Evolutionary conservation across 495 filamentous ascomycete species (phyloP), one percentile per base, ranked within the genome.

Genomic region (Penicillium canescens): DNA sequence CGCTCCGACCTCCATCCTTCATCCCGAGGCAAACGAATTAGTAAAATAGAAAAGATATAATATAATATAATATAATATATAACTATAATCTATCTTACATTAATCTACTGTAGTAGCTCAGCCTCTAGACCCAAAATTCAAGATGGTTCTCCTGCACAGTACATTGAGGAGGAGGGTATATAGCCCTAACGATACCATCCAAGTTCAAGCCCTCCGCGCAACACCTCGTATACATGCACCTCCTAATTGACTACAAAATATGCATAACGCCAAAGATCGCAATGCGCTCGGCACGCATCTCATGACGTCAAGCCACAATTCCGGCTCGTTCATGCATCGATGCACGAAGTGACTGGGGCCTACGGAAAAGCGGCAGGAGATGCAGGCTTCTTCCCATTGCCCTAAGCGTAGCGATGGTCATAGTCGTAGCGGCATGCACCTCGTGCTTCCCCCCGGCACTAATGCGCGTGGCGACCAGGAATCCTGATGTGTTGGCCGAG

Each of bases 401-500:
- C 6, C 24, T 31, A 51, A 41, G 14, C n/a, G 39, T 40, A 40
- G 34, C 37, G 42, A 36, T 18, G 44, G 34, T 38, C 21, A 39
- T 50, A 14, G 31, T 51, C n/a, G 18, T n/a, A 51, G 40, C 49
- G 49, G 49, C 42, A 36, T 51, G 49, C 49, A 51, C 39, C 39
- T 43, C 39, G 49, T 51, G 49, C 49, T 51, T 41, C 48, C 48
- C 40, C 38, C 49, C 40, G 51, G 4, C 51, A 47, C 42, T 54
- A 54, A 54, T 47, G 43, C 42, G 26, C 16, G 39, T 39, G 36
- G 1, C 37, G 14, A 43, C 39, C 4, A 43, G 39, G 48, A 35
- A 26, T 50, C 34, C n/a, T 34, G 26, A 31, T 31, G 28, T 31
- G 28, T 10, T 31, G 23, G 5, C 12, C 42, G 9, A 46, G 16